Conservation (phyloP, 176 grass and related monocot genomes). For the Aegilops umbellulata region DNA sequence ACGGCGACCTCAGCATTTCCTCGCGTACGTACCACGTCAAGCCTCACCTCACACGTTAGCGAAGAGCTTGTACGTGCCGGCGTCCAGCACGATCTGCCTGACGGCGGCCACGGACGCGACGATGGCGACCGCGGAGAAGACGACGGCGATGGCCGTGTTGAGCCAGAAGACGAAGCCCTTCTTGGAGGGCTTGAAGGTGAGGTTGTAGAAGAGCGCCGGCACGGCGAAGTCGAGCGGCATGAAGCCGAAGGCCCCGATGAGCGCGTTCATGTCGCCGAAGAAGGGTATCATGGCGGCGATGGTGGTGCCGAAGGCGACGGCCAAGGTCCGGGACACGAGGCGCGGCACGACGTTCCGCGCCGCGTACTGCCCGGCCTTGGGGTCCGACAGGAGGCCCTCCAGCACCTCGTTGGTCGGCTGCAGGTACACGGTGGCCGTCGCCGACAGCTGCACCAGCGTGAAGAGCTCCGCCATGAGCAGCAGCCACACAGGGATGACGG, state of each 20-base stretch:
- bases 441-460: conserved; percentile 75
- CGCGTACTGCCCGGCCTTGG: conserved; percentile 59
- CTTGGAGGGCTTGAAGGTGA: conserved; percentile 81
- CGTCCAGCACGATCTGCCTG: conserved; percentile 77
- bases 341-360: conserved; percentile 58
- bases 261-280: conserved; percentile 91
- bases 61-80: conserved; percentile 81
- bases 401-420: conserved; percentile 91
- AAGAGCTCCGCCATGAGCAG: conserved; percentile 73
- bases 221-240: conserved; percentile 89
- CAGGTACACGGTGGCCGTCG: conserved; percentile 85
- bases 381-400: conserved; percentile 62
- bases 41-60: conserved; percentile 60
- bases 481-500: conserved; percentile 62
- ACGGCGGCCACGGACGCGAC: conserved; percentile 64
- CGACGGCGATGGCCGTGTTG: conserved; percentile 57
- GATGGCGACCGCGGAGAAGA: conserved; percentile 62
- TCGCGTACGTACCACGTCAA: too few species aligned
- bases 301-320: conserved; percentile 59
- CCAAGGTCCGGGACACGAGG: conserved; percentile 49
- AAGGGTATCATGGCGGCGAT: conserved; percentile 90
- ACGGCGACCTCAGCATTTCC: not conserved
- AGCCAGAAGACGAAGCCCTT: conserved; percentile 71
- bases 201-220: conserved; percentile 77
- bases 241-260: conserved; percentile 87